Percentiles rank a stretch among this genome's conserved stretches.
Evolutionary conservation across 2,329 filamentous ascomycete genomes (phyloP).

Genomic region (Diplodia corticola): DNA sequence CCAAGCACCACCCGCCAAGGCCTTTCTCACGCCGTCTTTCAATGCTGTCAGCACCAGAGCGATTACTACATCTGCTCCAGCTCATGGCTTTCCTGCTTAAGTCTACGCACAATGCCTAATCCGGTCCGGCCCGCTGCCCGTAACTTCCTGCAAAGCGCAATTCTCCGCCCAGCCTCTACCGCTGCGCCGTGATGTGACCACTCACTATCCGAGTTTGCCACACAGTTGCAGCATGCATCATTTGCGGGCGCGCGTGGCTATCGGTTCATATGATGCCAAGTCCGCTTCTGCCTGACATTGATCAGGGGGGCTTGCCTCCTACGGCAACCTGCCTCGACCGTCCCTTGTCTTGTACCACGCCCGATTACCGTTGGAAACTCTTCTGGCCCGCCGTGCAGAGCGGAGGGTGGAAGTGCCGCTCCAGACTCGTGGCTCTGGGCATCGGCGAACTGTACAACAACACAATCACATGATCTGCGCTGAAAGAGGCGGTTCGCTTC

Average conservation of each 20-base stretch:
- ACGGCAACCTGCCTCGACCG: not conserved
- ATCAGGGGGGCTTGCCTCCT: not conserved
- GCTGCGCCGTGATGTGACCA: slow-evolving; percentile 10
- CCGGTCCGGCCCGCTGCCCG: not conserved
- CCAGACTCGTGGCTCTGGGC: not conserved
- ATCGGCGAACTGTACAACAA: not conserved
- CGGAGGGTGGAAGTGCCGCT: not conserved
- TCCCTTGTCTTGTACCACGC: not conserved
- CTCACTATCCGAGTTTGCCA: not conserved
- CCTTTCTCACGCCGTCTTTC: too few species aligned
- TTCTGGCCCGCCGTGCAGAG: not conserved
- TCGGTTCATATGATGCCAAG: not conserved
- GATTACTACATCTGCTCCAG: not conserved
- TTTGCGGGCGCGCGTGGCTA: not conserved
- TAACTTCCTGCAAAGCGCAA: slow-evolving; percentile 18
- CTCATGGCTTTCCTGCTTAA: not conserved
- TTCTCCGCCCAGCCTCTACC: slow-evolving; percentile 1
- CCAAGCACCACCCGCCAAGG: not conserved
- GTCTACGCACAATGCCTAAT: slow-evolving; percentile 2
- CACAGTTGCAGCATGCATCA: not conserved
- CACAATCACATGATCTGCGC: not conserved
- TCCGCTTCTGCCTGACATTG: not conserved
- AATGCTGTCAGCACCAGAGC: not conserved
- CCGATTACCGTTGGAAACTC: not conserved
- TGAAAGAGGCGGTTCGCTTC: not conserved